Evolutionary conservation across 805 yeast species (phyloP).

Genomic region (Suhomyces pyralidae): DNA sequence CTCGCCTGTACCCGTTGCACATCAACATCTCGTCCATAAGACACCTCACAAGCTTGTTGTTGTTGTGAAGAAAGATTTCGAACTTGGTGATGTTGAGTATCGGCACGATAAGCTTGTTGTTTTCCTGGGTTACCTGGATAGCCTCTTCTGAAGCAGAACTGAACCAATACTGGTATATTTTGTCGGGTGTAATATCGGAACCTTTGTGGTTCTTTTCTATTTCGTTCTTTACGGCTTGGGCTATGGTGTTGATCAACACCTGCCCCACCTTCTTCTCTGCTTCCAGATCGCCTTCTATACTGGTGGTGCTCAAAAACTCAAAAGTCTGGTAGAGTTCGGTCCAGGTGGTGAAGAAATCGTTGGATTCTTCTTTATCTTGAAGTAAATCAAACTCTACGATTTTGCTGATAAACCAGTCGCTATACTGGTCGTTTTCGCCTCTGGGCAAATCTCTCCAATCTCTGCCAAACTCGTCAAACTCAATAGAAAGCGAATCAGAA

Average conservation of each 20-base stretch:
- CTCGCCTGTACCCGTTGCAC: conserved; percentile 62
- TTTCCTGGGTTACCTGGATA: conserved; percentile 21
- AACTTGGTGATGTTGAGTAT: conserved; percentile 39
- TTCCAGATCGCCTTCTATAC: conserved; percentile 24
- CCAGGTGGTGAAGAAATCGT: conserved; percentile 27
- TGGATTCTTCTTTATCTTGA: conserved; percentile 17
- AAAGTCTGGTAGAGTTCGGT: conserved; percentile 21
- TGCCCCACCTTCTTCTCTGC: conserved; percentile 31
- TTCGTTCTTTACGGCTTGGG: conserved; percentile 50
- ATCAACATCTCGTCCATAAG: conserved; percentile 69
- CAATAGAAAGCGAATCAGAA: conserved; percentile 25
- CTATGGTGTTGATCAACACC: conserved; percentile 46
- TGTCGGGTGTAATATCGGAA: conserved; percentile 44
- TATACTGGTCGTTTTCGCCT: conserved; percentile 44
- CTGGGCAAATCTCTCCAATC: conserved; percentile 76
- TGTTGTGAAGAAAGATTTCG: conserved; percentile 49
- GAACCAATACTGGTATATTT: conserved; percentile 47
- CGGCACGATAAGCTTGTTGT: conserved; percentile 29
- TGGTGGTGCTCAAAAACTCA: conserved; percentile 21
- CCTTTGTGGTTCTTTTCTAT: neutral
- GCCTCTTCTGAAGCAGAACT: conserved; percentile 27
- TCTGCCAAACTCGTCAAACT: conserved; percentile 56
- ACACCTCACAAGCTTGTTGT: conserved; percentile 51
- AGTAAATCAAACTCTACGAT: conserved; percentile 16
- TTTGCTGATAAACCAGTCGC: conserved; percentile 17